phyloP scores from a whole-genome alignment of 1,284 basidiomycete species.

The Laetiporus sulphureus region DNA sequence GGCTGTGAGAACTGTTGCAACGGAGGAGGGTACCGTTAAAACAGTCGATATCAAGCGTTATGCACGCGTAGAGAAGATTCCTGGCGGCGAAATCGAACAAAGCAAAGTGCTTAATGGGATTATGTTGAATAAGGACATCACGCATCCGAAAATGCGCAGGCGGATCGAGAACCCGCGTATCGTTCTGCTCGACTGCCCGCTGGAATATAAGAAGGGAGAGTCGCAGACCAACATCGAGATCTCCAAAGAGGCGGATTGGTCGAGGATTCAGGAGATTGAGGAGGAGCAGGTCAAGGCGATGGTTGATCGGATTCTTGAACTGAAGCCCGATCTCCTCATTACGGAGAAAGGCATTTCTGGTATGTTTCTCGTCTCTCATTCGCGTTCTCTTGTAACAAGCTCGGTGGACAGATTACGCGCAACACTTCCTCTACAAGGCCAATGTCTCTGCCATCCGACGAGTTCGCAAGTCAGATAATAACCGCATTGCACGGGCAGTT shows the following conservation, averaged over 20 bases:
- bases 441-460: slow-evolving; percentile 91
- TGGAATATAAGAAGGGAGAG: slow-evolving; percentile 99
- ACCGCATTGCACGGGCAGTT: slow-evolving; percentile 93
- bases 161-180: slow-evolving; percentile 90
- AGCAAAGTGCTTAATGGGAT: slow-evolving; percentile 85
- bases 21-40: slow-evolving; percentile 61
- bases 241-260: slow-evolving; percentile 91
- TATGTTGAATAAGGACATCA: slow-evolving; percentile 99
- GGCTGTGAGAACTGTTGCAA: slow-evolving; percentile 82
- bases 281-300: slow-evolving; percentile 94
- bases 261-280: slow-evolving; percentile 89
- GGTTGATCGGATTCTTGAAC: slow-evolving; percentile 85
- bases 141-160: slow-evolving; percentile 94
- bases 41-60: slow-evolving; percentile 98
- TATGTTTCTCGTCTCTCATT: slow-evolving; percentile 31
- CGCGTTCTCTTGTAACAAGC: too few species aligned
- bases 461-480: slow-evolving; percentile 98
- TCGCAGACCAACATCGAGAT: slow-evolving; percentile 99
- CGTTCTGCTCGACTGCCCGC: slow-evolving; percentile 88
- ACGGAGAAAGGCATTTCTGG: slow-evolving; percentile 98
- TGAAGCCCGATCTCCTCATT: slow-evolving; percentile 93
- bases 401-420: slow-evolving; percentile 81
- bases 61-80: slow-evolving; percentile 95
- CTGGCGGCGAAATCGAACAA: slow-evolving; percentile 96
- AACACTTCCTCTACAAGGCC: slow-evolving; percentile 86